phyloP scores from a whole-genome alignment of 148 eudicot species.

The Gaultheria prostrata region DNA sequence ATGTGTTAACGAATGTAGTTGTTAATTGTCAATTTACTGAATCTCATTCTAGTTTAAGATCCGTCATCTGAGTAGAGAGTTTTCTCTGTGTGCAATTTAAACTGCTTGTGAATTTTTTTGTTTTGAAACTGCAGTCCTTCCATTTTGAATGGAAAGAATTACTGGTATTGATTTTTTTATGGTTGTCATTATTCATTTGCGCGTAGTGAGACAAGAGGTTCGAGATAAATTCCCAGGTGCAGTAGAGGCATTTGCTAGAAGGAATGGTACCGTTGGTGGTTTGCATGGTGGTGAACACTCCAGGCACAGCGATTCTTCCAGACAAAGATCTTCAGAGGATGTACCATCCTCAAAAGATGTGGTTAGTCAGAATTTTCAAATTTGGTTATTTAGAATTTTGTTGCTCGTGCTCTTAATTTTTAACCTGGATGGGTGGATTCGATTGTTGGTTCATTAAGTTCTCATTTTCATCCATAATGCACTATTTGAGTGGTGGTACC shows the following conservation, averaged over 20 bases:
- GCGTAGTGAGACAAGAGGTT: slow-evolving; percentile 56
- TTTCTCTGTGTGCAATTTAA: background rate
- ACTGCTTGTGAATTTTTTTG: background rate
- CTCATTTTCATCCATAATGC: background rate
- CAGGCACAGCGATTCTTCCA: slow-evolving; percentile 53
- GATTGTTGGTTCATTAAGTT: background rate
- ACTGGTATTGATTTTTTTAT: background rate
- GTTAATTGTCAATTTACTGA: background rate
- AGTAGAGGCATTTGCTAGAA: slow-evolving; percentile 69
- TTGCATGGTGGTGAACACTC: slow-evolving; percentile 64
- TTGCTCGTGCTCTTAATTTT: background rate
- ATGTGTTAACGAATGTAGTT: background rate
- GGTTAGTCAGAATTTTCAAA: slow-evolving; percentile 33
- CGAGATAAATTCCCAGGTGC: slow-evolving; percentile 81
- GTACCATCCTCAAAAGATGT: slow-evolving; percentile 65
- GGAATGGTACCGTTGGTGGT: slow-evolving; percentile 48
- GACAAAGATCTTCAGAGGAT: slow-evolving; percentile 46
- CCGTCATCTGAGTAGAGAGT: background rate
- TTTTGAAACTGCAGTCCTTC: slow-evolving; percentile 1
- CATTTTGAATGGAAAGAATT: background rate
- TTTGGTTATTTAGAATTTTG: background rate
- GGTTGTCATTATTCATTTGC: background rate
- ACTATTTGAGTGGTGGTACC: background rate
- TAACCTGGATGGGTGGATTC: background rate
- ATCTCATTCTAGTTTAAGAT: background rate